Evolutionary conservation across 1,139 yeast species (phyloP).

Genomic region (Magnusiomyces tetraspermus): DNA sequence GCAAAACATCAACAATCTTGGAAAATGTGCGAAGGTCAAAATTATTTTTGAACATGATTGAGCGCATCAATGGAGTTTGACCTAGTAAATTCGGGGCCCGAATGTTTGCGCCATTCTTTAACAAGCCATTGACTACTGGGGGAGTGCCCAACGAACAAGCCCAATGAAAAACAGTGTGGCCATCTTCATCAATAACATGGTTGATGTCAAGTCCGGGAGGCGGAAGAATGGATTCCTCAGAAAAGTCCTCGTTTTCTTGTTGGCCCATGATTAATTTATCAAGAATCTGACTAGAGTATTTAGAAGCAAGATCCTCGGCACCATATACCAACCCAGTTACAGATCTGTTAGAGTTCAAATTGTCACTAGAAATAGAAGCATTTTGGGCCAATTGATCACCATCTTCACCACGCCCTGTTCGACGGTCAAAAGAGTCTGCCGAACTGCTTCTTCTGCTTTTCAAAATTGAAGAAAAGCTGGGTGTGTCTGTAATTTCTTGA

Average conservation of each 20-base stretch:
- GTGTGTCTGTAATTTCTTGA: conserved; percentile 12
- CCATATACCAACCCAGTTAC: conserved; percentile 26
- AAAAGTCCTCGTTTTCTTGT: conserved; percentile 64
- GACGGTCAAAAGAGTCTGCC: background rate
- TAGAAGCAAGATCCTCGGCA: conserved; percentile 32
- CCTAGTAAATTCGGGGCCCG: conserved; percentile 66
- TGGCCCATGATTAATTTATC: conserved; percentile 47
- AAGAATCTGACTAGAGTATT: conserved; percentile 38
- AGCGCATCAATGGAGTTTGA: conserved; percentile 73
- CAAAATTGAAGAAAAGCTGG: conserved; percentile 6
- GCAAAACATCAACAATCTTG: conserved; percentile 57
- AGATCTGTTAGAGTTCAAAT: conserved; percentile 12
- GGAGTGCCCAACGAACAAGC: conserved; percentile 87
- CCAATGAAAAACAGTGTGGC: conserved; percentile 96
- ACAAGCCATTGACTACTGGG: conserved; percentile 57
- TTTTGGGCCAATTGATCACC: conserved; percentile 6
- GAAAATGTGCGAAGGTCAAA: conserved; percentile 71
- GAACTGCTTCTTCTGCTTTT: background rate
- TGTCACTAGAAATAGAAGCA: background rate
- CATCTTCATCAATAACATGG: conserved; percentile 87
- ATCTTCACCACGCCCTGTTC: background rate
- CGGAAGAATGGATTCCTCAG: conserved; percentile 61
- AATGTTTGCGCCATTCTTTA: conserved; percentile 69
- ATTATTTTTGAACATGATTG: conserved; percentile 80
- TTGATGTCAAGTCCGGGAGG: conserved; percentile 77